phyloP scores from a whole-genome alignment of 2,329 filamentous ascomycete species.

The Huntiella omanensis region DNA sequence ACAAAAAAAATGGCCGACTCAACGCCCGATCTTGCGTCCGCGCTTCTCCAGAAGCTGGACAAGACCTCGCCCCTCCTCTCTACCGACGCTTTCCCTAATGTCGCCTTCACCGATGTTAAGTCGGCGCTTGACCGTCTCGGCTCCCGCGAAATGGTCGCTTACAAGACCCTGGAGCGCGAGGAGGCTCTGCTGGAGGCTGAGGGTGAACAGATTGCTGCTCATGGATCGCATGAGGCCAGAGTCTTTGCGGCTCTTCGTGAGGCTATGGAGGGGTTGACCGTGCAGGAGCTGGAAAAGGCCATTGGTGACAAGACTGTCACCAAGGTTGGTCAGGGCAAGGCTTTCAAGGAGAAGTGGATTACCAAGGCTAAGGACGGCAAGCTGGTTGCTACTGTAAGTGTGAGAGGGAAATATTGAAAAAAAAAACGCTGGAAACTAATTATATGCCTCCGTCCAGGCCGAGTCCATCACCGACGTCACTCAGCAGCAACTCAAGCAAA shows the following conservation, averaged over 20 bases:
- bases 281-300: constrained; percentile 49
- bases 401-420: not conserved
- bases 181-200: constrained; percentile 58
- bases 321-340: constrained; percentile 84
- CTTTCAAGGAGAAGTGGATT: constrained; percentile 68
- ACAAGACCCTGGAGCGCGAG: constrained; percentile 67
- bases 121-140: constrained; percentile 70
- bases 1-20: constrained; percentile 24
- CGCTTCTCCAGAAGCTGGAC: constrained; percentile 47
- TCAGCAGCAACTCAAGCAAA: constrained; percentile 52
- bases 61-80: constrained; percentile 47
- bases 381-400: constrained; percentile 31
- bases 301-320: constrained; percentile 56
- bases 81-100: constrained; percentile 47
- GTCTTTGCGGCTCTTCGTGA: constrained; percentile 58
- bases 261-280: constrained; percentile 62
- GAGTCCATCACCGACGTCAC: constrained; percentile 68
- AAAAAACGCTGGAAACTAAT: not conserved
- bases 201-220: constrained; percentile 49
- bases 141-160: constrained; percentile 71
- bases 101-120: constrained; percentile 54
- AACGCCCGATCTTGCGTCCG: constrained; percentile 38
- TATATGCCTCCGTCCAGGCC: constrained; percentile 20
- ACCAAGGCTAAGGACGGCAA: constrained; percentile 39
- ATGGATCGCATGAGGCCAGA: constrained; percentile 67